Evolutionary conservation across 768 basidiomycete species (phyloP).

Genomic region (Dictyophora rubrovolvata): DNA sequence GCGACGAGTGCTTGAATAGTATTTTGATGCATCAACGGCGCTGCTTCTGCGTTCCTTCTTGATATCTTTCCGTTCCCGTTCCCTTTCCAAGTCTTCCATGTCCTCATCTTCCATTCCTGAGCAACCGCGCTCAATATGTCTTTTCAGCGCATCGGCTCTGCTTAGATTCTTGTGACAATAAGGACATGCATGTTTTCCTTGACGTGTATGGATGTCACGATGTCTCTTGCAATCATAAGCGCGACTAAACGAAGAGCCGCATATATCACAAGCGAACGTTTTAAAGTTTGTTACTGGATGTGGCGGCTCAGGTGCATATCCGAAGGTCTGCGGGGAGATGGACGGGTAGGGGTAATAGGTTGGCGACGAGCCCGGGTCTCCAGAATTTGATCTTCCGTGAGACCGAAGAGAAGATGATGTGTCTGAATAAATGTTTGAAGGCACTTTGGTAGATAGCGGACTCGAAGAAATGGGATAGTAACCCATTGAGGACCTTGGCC

Average conservation of each 20-base stretch:
- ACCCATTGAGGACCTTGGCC: background rate
- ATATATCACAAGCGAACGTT: constrained; percentile 64
- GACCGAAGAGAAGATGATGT: constrained; percentile 1
- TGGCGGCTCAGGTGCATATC: background rate
- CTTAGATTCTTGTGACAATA: constrained; percentile 73
- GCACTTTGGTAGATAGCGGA: background rate
- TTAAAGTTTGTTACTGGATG: constrained; percentile 15
- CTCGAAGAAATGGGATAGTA: background rate
- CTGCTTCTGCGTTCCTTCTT: background rate
- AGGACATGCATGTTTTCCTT: constrained; percentile 58
- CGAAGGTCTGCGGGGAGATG: background rate
- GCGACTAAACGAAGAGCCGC: constrained; percentile 71
- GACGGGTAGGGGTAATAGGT: background rate
- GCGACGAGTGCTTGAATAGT: constrained; percentile 4
- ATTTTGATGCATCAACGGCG: background rate
- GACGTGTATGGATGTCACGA: constrained; percentile 62
- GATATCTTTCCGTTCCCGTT: constrained; percentile 4
- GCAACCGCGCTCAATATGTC: constrained; percentile 75
- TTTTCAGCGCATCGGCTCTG: constrained; percentile 69
- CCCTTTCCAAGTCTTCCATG: background rate
- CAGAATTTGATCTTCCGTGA: background rate
- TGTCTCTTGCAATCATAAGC: constrained; percentile 77
- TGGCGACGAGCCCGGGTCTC: background rate
- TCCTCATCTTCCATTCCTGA: constrained; percentile 5
- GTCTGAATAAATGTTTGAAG: background rate